phyloP scores from a whole-genome alignment of 2,329 filamentous ascomycete genomes.

The Chaetomiaceae sp. region DNA sequence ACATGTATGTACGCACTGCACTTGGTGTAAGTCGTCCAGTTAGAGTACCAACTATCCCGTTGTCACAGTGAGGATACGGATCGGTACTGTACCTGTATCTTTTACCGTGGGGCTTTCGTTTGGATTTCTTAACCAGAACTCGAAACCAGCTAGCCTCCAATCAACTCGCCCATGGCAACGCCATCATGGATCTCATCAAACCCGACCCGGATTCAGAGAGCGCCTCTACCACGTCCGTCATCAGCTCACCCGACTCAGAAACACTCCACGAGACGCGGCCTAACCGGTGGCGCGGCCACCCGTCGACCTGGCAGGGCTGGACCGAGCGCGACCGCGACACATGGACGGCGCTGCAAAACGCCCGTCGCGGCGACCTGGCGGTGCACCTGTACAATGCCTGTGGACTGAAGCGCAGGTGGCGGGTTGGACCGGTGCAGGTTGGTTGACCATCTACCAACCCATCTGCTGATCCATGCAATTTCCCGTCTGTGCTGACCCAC shows the following conservation, averaged over 20 bases:
- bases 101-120: too few species aligned
- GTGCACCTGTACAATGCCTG: conserved; percentile 76
- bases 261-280: conserved; percentile 42
- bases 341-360: conserved; percentile 55
- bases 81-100: too few species aligned
- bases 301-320: conserved; percentile 59
- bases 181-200: conserved; percentile 36
- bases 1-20: too few species aligned
- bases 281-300: conserved; percentile 65
- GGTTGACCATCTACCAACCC: neutral
- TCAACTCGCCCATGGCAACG: too few species aligned
- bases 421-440: conserved; percentile 1
- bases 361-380: conserved; percentile 60
- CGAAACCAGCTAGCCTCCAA: too few species aligned
- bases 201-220: neutral
- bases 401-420: conserved; percentile 43
- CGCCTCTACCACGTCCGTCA: neutral
- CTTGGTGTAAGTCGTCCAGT: too few species aligned
- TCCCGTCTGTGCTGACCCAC: neutral
- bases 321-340: conserved; percentile 59
- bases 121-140: too few species aligned
- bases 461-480: neutral
- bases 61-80: too few species aligned
- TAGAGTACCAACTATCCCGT: too few species aligned
- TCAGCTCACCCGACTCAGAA: conserved; percentile 21